Evolutionary conservation across 2,329 filamentous ascomycete genomes (phyloP).

Genomic region (Nannizziopsis barbatae): DNA sequence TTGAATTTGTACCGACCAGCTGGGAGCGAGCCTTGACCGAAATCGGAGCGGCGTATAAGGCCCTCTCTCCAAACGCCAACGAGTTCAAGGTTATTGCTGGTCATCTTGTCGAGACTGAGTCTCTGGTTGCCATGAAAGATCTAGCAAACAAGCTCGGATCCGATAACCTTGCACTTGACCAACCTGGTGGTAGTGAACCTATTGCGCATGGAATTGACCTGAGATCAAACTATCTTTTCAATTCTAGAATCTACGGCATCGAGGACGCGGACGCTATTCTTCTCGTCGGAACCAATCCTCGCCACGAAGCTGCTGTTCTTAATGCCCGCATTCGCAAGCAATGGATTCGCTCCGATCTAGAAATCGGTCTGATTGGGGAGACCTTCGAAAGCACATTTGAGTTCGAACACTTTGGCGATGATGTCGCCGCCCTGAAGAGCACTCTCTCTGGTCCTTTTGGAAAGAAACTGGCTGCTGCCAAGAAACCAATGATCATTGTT

Average conservation of each 20-base stretch:
- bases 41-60: slow-evolving; percentile 68
- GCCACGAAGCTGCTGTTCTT: slow-evolving; percentile 86
- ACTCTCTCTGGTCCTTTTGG: slow-evolving; percentile 79
- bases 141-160: slow-evolving; percentile 92
- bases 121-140: slow-evolving; percentile 92
- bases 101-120: slow-evolving; percentile 82
- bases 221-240: slow-evolving; percentile 91
- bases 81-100: slow-evolving; percentile 95
- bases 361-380: slow-evolving; percentile 85
- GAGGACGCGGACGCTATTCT: slow-evolving; percentile 90
- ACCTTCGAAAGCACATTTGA: slow-evolving; percentile 90
- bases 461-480: slow-evolving; percentile 77
- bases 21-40: slow-evolving; percentile 94
- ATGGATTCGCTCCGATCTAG: slow-evolving; percentile 88
- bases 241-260: slow-evolving; percentile 85
- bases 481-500: slow-evolving; percentile 93
- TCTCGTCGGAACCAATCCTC: slow-evolving; percentile 86
- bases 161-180: slow-evolving; percentile 88
- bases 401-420: slow-evolving; percentile 76
- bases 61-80: slow-evolving; percentile 70
- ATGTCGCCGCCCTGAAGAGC: slow-evolving; percentile 69
- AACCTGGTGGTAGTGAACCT: slow-evolving; percentile 69
- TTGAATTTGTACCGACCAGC: slow-evolving; percentile 81
- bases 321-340: slow-evolving; percentile 97
- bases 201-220: slow-evolving; percentile 88